These are phyloP conservation scores for Chlamydomonas sphaeroides DNA, from an alignment of 139 green algal genomes.

Conservation along the genomic window DNA sequence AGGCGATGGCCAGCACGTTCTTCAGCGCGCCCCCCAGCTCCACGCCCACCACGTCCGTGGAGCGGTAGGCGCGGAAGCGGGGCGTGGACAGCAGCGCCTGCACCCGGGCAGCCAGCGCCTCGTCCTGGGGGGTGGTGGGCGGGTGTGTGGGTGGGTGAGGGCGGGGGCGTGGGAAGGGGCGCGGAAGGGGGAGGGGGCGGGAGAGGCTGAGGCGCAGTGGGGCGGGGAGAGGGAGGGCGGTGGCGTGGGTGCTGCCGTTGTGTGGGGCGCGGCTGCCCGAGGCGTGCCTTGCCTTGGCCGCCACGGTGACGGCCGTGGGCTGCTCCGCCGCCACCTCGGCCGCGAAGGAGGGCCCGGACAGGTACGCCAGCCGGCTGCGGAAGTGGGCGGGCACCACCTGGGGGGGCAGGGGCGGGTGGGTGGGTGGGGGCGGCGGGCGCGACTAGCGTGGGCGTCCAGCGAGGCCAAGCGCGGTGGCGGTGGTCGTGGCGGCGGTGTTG, in stretches of 20 bases:
- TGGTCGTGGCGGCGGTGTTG: no score
- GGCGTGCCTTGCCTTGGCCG: constrained; percentile 37
- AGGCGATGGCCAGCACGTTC: constrained; percentile 97
- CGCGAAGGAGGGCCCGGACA: constrained; percentile 94
- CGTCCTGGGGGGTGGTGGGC: constrained; percentile 27
- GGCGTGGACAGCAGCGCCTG: constrained; percentile 84
- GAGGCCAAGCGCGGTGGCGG: no score
- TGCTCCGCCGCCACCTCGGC: constrained; percentile 77
- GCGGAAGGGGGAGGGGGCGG: no score
- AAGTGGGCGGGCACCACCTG: constrained; percentile 37
- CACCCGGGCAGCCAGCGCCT: constrained; percentile 42
- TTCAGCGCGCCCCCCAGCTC: constrained; percentile 90
- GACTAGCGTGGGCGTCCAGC: no score
- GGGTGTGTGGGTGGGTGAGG: neutral
- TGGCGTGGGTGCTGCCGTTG: neutral
- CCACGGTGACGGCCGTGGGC: constrained; percentile 63
- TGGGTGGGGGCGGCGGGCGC: no score
- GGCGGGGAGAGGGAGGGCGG: neutral
- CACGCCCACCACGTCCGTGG: constrained; percentile 85
- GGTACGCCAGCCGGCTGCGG: constrained; percentile 65
- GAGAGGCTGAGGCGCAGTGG: no score
- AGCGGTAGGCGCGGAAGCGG: constrained; percentile 89
- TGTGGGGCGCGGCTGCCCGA: no score
- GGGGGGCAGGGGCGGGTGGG: no score
- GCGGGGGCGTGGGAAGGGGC: neutral